Conservation (phyloP, 1,284 basidiomycete species). For the Rhodotorula sp. region DNA sequence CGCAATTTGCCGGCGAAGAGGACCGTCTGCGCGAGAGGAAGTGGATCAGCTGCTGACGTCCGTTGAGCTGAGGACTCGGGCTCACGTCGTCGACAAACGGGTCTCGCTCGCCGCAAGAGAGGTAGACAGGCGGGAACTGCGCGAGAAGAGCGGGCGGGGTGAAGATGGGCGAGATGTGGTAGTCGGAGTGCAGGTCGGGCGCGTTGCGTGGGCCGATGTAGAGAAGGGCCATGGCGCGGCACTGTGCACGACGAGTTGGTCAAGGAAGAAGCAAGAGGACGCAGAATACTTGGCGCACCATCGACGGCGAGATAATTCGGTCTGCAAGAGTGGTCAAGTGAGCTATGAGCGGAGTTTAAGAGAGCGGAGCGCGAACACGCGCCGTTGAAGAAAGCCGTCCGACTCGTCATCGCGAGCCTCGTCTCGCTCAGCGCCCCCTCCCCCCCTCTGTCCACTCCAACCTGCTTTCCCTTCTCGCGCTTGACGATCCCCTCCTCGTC, state of each 20-base stretch:
- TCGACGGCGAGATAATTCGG: constrained; percentile 76
- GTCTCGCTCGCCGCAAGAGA: constrained; percentile 77
- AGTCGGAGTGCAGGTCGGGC: constrained; percentile 91
- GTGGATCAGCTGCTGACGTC: not conserved
- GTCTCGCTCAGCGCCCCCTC: constrained; percentile 65
- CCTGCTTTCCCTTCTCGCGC: constrained; percentile 21
- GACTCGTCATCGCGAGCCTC: constrained; percentile 90
- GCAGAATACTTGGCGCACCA: constrained; percentile 61
- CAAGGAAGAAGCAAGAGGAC: not conserved
- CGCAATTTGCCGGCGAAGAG: constrained; percentile 89
- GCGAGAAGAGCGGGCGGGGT: constrained; percentile 79
- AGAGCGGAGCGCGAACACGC: not conserved
- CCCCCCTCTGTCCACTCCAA: constrained; percentile 16
- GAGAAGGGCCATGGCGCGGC: constrained; percentile 97
- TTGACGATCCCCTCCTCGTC: constrained; percentile 45
- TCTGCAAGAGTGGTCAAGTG: constrained; percentile 7
- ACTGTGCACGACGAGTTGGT: constrained; percentile 56
- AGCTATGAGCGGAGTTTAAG: not conserved
- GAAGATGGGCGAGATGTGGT: constrained; percentile 89
- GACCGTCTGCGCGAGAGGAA: constrained; percentile 53
- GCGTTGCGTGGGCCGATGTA: constrained; percentile 90
- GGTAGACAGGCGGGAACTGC: constrained; percentile 80
- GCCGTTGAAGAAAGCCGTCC: constrained; percentile 88
- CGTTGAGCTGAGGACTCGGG: not conserved
- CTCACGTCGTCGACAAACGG: constrained; percentile 89